Conservation (phyloP, 441 rosid species). For the Adansonia grandidieri region DNA sequence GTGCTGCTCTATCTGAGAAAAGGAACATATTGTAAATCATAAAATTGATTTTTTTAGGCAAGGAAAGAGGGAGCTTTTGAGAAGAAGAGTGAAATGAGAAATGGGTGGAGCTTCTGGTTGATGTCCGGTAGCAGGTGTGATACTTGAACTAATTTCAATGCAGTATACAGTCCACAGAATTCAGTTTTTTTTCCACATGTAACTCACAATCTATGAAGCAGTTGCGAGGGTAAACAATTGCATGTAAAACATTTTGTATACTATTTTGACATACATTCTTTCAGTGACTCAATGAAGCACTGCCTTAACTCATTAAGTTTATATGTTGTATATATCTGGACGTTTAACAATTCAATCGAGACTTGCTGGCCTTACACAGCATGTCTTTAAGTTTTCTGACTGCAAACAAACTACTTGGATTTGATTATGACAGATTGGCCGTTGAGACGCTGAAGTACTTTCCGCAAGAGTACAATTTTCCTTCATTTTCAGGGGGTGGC, state of each 20-base stretch:
- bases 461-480: background rate
- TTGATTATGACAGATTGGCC: background rate
- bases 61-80: background rate
- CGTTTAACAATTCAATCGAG: background rate
- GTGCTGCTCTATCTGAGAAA: background rate
- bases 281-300: slow-evolving; percentile 1
- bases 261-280: background rate
- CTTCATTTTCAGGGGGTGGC: background rate
- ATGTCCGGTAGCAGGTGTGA: background rate
- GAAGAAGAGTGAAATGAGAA: background rate
- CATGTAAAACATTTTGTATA: background rate
- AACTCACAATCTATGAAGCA: background rate
- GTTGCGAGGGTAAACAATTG: background rate
- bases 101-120: background rate
- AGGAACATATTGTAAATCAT: background rate
- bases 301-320: background rate
- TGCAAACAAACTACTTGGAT: background rate
- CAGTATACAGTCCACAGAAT: background rate
- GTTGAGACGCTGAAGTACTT: background rate
- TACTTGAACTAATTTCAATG: background rate
- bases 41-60: background rate
- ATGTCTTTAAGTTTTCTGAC: background rate
- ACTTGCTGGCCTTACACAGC: background rate
- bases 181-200: slow-evolving; percentile 7
- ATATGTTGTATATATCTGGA: background rate